Conservation (phyloP, 2,329 filamentous ascomycete genomes). For the Macroventuria anomochaeta region DNA sequence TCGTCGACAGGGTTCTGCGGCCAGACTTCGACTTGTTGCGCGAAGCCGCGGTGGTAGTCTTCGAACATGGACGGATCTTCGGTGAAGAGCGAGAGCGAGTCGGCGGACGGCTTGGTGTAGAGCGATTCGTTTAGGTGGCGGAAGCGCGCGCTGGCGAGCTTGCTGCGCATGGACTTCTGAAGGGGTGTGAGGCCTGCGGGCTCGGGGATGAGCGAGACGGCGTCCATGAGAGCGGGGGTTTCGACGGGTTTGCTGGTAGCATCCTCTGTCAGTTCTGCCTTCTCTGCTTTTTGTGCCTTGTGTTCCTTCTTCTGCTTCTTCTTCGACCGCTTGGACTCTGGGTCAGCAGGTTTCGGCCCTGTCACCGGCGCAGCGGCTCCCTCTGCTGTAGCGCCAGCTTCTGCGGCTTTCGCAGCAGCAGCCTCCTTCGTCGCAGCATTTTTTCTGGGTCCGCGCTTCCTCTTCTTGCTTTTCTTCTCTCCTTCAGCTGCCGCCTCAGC, state of each 20-base stretch:
- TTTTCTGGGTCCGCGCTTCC: conserved; percentile 35
- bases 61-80: conserved; percentile 90
- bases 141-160: conserved; percentile 93
- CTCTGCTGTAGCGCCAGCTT: conserved; percentile 11
- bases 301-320: conserved; percentile 46
- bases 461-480: conserved; percentile 48
- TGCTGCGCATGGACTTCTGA: conserved; percentile 92
- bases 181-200: conserved; percentile 81
- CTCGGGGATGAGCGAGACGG: conserved; percentile 42
- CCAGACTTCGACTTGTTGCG: conserved; percentile 93
- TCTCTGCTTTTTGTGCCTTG: conserved; percentile 28
- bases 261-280: conserved; percentile 1
- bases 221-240: conserved; percentile 41
- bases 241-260: conserved; percentile 11
- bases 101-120: conserved; percentile 86
- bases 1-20: conserved; percentile 93
- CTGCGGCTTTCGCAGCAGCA: conserved; percentile 28
- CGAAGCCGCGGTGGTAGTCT: conserved; percentile 96
- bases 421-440: conserved; percentile 33
- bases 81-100: conserved; percentile 83
- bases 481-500: conserved; percentile 33
- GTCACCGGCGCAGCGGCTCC: conserved; percentile 30
- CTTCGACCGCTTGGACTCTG: conserved; percentile 41
- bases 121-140: conserved; percentile 96
- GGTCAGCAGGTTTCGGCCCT: conserved; percentile 19